Evolutionary conservation across 139 green algal genomes (phyloP), one percentile per base, ranked within the genome.

Genomic region (Tetraselmis striata): DNA sequence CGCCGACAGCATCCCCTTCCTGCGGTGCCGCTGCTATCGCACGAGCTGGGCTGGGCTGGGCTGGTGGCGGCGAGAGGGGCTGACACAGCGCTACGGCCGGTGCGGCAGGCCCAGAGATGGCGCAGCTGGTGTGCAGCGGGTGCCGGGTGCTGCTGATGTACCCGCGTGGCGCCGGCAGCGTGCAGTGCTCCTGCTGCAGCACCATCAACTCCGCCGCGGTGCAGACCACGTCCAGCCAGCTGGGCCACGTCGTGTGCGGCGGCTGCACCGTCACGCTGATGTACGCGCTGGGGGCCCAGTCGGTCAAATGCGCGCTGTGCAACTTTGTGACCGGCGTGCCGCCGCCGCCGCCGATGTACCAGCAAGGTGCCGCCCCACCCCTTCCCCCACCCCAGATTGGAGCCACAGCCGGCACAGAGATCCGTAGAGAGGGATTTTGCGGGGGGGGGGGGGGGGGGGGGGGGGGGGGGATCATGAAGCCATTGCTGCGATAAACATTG

Each of bases 271-370:
- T 97, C 75, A 90, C 75, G 76, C 83, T 92, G 28, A 95, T 95
- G 84, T 99, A 97, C 78, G 92, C 94, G 0, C 85, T 91, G 23
- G 95, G 95, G 1, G 95, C 95, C 0, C 90, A 94, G 30, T 95
- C 91, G 1, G 96, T 98, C 28, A 98, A 98, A 85, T 98, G 95
- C 83, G 91, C 92, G 1, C 88, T 98, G 1, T 98, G 95, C 87
- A 93, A 98, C 77, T 82, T 81, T 28, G 94, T 98, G 0, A 98
- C 95, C 0, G 79, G 84, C 28, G 89, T 87, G 76, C 84, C 80
- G 32, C 11, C 2, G 2, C 28, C 82, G 28, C 24, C 31, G 29
- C 31, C 18, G 2, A 26, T 67, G 45, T 18, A 5, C 22, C 26
- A 82, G n/a, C 79, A 31, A 80, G 2, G 79, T 30, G 26, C 79